These are phyloP conservation scores for Neurospora pannonica DNA, from an alignment of 495 filamentous ascomycete genomes.

Conservation along the genomic window DNA sequence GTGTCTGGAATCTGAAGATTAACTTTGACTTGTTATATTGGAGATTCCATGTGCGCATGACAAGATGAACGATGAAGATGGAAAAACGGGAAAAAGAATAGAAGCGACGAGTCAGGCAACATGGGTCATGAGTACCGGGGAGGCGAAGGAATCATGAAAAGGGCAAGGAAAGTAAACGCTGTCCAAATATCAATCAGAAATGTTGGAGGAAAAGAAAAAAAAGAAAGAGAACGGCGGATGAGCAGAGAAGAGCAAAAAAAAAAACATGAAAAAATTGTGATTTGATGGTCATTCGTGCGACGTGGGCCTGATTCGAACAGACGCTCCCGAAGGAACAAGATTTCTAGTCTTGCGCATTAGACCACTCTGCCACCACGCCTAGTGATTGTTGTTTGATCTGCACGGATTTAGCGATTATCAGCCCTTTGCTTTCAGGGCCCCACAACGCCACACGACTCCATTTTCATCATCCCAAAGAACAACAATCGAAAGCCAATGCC, in stretches of 20 bases:
- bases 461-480: not conserved
- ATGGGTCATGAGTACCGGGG: no score
- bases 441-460: no score
- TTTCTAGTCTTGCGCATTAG: not conserved
- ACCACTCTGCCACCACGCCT: not conserved
- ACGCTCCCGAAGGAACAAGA: not conserved
- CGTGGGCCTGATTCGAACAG: not conserved
- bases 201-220: not conserved
- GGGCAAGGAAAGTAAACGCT: no score
- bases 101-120: no score
- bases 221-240: not conserved
- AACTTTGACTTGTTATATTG: no score
- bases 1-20: no score
- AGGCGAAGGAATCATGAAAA: no score
- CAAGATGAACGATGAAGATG: no score
- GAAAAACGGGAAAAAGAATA: no score
- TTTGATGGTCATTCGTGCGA: not conserved
- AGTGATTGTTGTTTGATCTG: not conserved
- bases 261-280: not conserved
- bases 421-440: no score
- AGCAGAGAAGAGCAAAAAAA: not conserved
- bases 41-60: no score
- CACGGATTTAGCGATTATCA: not conserved
- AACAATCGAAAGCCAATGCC: not conserved
- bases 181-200: no score